Conservation (phyloP, 768 basidiomycete genomes). For the Lactarius indigo region DNA sequence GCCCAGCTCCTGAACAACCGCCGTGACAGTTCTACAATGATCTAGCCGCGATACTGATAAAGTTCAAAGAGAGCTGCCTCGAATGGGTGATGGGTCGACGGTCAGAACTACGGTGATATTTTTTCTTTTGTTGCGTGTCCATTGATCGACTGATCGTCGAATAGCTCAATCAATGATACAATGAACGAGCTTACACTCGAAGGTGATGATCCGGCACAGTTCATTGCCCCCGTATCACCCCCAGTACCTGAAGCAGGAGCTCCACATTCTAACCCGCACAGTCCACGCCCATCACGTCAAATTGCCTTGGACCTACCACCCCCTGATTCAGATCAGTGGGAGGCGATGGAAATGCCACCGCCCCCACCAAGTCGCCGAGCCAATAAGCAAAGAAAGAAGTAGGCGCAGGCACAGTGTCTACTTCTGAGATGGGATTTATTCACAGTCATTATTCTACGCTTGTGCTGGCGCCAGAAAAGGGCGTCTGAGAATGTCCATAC, state of each 20-base stretch:
- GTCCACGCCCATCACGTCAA: conserved; percentile 5
- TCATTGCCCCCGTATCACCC: conserved; percentile 9
- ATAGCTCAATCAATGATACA: conserved; percentile 42
- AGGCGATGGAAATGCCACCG: conserved; percentile 31
- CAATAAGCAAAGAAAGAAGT: conserved; percentile 19
- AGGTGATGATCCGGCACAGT: conserved; percentile 9
- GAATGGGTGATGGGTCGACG: conserved; percentile 70
- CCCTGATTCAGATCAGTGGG: conserved; percentile 39
- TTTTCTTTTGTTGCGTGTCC: neutral
- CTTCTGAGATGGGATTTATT: too few relatives aligned
- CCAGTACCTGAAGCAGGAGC: conserved; percentile 3
- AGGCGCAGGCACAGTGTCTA: neutral
- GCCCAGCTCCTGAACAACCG: neutral
- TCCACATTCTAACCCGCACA: neutral
- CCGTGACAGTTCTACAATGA: conserved; percentile 83
- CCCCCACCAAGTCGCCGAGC: conserved; percentile 8
- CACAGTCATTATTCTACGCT: neutral
- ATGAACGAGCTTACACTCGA: conserved; percentile 39
- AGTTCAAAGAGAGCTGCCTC: conserved; percentile 74
- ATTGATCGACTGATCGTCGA: neutral
- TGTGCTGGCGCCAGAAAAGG: neutral
- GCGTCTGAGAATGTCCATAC: neutral
- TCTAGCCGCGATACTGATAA: conserved; percentile 62
- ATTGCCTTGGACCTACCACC: conserved; percentile 34
- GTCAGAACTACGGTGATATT: conserved; percentile 64